Conservation (phyloP, 371 early-diverging fungal species). For the Mortierella sp. region DNA sequence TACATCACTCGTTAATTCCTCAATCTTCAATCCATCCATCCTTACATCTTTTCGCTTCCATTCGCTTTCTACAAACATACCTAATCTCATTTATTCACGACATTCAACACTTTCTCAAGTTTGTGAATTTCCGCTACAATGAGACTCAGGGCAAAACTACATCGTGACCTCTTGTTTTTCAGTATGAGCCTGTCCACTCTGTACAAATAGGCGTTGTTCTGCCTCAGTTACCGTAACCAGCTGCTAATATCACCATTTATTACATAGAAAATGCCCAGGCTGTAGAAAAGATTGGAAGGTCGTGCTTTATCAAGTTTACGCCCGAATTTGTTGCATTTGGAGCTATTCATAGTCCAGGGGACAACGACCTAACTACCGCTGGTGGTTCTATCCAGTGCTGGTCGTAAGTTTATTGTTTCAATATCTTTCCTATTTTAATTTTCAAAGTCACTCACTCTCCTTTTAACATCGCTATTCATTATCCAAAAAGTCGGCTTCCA, state of each 20-base stretch:
- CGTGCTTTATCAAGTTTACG: conserved; percentile 47
- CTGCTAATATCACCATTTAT: not conserved
- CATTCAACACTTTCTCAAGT: not conserved
- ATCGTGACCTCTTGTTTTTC: conserved; percentile 47
- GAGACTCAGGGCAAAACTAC: conserved; percentile 46
- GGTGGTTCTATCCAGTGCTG: conserved; percentile 49
- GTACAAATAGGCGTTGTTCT: no score
- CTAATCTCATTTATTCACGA: not conserved
- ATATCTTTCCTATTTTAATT: no score
- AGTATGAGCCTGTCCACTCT: conserved; percentile 28
- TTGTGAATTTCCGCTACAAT: conserved; percentile 5
- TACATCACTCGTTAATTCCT: not conserved
- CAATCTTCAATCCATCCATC: not conserved
- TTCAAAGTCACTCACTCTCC: no score
- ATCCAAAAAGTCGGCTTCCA: conserved; percentile 21
- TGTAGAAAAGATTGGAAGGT: conserved; percentile 51
- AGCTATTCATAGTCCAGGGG: conserved; percentile 34
- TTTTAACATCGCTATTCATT: no score
- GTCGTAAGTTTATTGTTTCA: conserved; percentile 35
- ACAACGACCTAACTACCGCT: conserved; percentile 17
- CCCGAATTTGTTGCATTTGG: conserved; percentile 47
- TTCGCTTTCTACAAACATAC: not conserved
- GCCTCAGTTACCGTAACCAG: no score
- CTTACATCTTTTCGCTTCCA: not conserved
- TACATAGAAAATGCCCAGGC: conserved; percentile 48